A percentile compares a stretch with the other conserved stretches of the same genome.
phyloP scores from a whole-genome alignment of 306 rosid genomes.

The Dryas drummondii region DNA sequence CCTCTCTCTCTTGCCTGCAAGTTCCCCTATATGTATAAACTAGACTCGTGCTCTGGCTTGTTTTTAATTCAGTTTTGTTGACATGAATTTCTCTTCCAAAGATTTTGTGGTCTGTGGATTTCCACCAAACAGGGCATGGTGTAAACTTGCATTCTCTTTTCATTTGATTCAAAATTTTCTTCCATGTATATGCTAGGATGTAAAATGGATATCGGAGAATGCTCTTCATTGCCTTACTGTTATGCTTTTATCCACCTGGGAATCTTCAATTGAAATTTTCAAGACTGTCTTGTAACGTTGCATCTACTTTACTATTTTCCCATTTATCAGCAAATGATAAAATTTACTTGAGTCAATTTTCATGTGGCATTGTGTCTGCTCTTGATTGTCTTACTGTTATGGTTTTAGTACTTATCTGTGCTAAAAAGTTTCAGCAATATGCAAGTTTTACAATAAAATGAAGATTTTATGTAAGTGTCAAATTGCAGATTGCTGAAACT shows the following conservation, averaged over 20 bases:
- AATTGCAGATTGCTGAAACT: not conserved
- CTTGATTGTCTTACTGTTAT: no score
- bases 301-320: not conserved
- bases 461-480: not conserved
- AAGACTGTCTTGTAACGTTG: not conserved
- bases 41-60: not conserved
- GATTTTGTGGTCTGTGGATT: not conserved
- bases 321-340: not conserved
- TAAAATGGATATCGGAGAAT: not conserved
- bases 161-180: not conserved
- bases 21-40: not conserved
- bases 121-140: not conserved
- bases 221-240: not conserved
- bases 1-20: conserved; percentile 8
- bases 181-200: not conserved
- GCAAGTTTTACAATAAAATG: not conserved
- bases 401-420: not conserved
- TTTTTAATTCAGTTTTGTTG: not conserved
- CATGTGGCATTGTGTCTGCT: not conserved
- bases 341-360: not conserved
- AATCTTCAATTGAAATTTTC: not conserved
- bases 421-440: not conserved
- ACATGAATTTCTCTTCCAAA: not conserved
- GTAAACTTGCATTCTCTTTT: conserved; percentile 4
- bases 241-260: not conserved